Evolutionary conservation across 2,329 filamentous ascomycete genomes (phyloP), one percentile per base, ranked within the genome.

Genomic region (Dactylellina haptotyla): DNA sequence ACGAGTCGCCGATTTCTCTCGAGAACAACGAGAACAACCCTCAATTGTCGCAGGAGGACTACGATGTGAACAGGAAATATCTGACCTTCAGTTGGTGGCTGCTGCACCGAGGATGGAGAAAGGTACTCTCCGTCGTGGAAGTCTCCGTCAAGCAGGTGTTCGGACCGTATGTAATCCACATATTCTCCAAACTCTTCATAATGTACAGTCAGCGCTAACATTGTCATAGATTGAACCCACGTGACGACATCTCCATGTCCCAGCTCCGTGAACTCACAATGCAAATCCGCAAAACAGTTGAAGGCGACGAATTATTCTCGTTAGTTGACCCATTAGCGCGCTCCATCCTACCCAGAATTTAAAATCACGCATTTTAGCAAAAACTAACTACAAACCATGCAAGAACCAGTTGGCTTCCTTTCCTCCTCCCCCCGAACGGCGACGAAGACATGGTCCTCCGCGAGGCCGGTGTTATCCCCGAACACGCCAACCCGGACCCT

Each of bases 31-130:
- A 95, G 79, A 90, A 90, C 78, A 84, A 87, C 16, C 91, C 94
- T 61, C 90, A 93, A 77, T 51, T 73, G 30, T 73, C 69, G 34
- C 93, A 93, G 46, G 94, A 91, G 80, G 95, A 99, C 81, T 97
- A 97, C 77, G 93, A 97, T 81, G 96, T 93, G 32, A 99, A 99
- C 81, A 87, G 93, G 77, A 91, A 91, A 79, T 99, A 98, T 79
- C 85, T 99, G 53, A 96, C 93, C 41, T 96, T 98, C 80, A 97
- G 92, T 82, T 99, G 95, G 95, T 99, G 94, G 93, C 83, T 99
- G 50, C 84, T 99, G 51, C 94, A 99, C 82, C 88, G 88, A 76
- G 95, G 95, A 45, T 98, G 93, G 89, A 87, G 88, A 76, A 88
- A 93, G 67, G 83, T 98, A 65, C 90, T 93, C 85, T 84, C 88